Evolutionary conservation across 2,329 filamentous ascomycete species (phyloP).

Genomic region (Claviceps sp.): DNA sequence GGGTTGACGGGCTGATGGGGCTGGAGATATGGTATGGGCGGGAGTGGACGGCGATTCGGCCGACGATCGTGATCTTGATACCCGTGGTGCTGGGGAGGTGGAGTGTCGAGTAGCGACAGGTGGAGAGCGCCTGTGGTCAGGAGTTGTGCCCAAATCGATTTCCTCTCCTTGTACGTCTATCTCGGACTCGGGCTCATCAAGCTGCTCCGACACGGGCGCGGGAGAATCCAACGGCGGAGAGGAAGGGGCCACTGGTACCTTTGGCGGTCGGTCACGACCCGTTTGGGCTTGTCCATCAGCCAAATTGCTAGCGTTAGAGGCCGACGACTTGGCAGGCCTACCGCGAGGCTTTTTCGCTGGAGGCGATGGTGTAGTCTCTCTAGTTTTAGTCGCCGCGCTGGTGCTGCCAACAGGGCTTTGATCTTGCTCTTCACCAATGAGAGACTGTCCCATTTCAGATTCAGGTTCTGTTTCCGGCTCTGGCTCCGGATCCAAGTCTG

Average conservation of each 20-base stretch:
- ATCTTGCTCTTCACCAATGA: conserved; percentile 11
- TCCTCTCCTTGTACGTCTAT: conserved; percentile 1
- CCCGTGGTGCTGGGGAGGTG: background rate
- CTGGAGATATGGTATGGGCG: conserved; percentile 26
- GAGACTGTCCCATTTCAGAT: conserved; percentile 5
- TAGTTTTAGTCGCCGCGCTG: conserved; percentile 27
- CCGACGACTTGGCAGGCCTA: conserved; percentile 9
- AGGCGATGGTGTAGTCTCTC: conserved; percentile 9
- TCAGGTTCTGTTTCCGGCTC: conserved; percentile 9
- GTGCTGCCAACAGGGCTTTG: conserved; percentile 25
- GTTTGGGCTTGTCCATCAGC: conserved; percentile 14
- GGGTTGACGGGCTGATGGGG: conserved; percentile 37
- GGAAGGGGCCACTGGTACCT: conserved; percentile 4
- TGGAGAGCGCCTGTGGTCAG: background rate
- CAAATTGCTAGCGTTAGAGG: conserved; percentile 2
- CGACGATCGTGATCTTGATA: conserved; percentile 4
- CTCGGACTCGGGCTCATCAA: conserved; percentile 6
- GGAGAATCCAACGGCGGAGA: background rate
- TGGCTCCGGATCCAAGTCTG: background rate
- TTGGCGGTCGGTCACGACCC: conserved; percentile 18
- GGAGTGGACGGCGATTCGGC: conserved; percentile 29
- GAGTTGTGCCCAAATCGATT: background rate
- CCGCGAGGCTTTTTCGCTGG: conserved; percentile 16
- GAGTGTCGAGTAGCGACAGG: background rate
- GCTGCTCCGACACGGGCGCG: background rate